Percentiles rank a stretch among this genome's conserved stretches.
These are phyloP conservation scores for Cyclostephanos tholiformis DNA, from an alignment of 108 stramenopile genomes.

Conservation along the genomic window DNA sequence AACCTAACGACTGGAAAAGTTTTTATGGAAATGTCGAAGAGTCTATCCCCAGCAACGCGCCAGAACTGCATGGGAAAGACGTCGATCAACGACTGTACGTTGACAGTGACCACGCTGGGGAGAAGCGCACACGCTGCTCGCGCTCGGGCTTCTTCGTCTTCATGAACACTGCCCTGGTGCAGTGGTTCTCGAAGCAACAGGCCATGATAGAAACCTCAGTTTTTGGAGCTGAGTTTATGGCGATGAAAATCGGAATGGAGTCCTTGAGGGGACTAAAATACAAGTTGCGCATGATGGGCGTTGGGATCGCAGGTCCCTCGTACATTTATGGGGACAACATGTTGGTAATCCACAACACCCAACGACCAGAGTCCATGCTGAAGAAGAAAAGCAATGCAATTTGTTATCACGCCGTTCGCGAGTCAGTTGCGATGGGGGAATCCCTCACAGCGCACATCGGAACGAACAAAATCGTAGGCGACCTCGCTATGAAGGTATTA, in stretches of 20 bases:
- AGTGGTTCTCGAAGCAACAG: conserved; percentile 10
- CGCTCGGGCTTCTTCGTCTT: neutral
- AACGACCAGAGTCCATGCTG: neutral
- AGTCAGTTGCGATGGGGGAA: conserved; percentile 17
- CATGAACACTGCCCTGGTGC: neutral
- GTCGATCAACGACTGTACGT: conserved; percentile 6
- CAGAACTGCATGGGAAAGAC: conserved; percentile 8
- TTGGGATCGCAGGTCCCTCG: neutral
- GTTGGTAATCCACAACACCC: conserved; percentile 6
- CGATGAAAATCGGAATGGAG: conserved; percentile 2
- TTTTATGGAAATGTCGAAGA: conserved; percentile 30
- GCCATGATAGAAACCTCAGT: conserved; percentile 6
- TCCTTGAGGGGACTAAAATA: neutral
- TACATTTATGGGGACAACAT: conserved; percentile 15
- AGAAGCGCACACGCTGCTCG: neutral
- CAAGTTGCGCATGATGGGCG: conserved; percentile 20
- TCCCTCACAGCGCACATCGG: conserved; percentile 1
- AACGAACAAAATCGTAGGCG: neutral
- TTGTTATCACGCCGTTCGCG: neutral
- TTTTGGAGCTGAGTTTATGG: conserved; percentile 13
- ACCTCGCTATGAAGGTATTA: neutral
- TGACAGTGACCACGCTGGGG: conserved; percentile 2
- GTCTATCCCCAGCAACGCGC: conserved; percentile 14
- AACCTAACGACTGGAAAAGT: conserved; percentile 16
- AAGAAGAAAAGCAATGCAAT: neutral